phyloP scores from a whole-genome alignment of 2,329 filamentous ascomycete genomes.

The Aureobasidium sp. region DNA sequence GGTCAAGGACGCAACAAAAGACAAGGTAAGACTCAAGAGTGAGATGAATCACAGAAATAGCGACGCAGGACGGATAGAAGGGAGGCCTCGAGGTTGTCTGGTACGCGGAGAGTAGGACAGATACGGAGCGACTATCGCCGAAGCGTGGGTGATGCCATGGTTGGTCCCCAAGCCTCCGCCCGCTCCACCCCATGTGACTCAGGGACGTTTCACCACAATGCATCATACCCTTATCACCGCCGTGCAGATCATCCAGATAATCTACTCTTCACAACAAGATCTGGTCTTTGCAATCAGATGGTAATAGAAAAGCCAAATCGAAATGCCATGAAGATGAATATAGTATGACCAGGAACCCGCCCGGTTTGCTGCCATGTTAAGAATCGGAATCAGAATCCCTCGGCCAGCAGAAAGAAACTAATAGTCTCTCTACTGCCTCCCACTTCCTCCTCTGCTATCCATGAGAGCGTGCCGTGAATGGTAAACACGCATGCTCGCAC shows the following conservation, averaged over 20 bases:
- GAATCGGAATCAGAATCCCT: constrained; percentile 7
- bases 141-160: background rate
- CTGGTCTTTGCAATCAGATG: background rate
- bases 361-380: background rate
- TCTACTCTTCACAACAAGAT: background rate
- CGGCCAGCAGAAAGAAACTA: background rate
- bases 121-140: constrained; percentile 4
- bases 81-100: background rate
- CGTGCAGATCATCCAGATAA: background rate
- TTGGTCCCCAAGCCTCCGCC: background rate
- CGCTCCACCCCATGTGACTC: constrained; percentile 5
- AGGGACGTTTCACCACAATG: background rate
- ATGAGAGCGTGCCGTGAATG: background rate
- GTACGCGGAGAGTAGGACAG: background rate
- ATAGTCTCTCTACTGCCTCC: background rate
- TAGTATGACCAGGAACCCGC: constrained; percentile 11
- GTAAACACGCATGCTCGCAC: background rate
- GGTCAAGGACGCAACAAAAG: background rate
- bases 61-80: constrained; percentile 3
- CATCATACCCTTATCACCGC: background rate
- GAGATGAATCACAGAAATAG: constrained; percentile 4
- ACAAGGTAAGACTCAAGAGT: constrained; percentile 3
- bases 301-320: background rate
- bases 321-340: constrained; percentile 4
- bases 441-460: background rate